These are phyloP conservation scores for Plenodomus tracheiphilus DNA, from an alignment of 2,329 filamentous ascomycete species.

Conservation along the genomic window DNA sequence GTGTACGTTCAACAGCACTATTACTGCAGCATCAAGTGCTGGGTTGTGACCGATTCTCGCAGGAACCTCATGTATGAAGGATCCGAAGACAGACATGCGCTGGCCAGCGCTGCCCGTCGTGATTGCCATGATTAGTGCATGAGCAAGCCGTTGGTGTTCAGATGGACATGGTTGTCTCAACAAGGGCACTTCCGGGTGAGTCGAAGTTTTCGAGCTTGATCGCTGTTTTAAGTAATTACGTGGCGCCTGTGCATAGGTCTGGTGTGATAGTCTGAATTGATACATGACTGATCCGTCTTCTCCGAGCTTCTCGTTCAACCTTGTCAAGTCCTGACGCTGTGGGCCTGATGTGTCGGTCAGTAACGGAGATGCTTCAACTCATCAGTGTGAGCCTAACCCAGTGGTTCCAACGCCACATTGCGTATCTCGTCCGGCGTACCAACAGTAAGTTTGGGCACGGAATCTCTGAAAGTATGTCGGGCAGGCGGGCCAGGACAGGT, in stretches of 20 bases:
- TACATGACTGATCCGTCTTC: constrained; percentile 31
- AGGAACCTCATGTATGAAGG: constrained; percentile 37
- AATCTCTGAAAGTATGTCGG: constrained; percentile 38
- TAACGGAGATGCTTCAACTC: neutral
- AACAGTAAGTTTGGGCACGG: constrained; percentile 22
- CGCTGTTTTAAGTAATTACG: constrained; percentile 9
- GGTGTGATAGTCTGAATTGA: constrained; percentile 33
- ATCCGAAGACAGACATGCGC: constrained; percentile 36
- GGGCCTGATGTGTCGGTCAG: constrained; percentile 14
- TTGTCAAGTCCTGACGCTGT: constrained; percentile 18
- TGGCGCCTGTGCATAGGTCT: neutral
- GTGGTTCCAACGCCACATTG: no score
- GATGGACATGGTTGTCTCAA: constrained; percentile 29
- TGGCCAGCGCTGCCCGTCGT: constrained; percentile 32
- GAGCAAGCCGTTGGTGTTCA: constrained; percentile 30
- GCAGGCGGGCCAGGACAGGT: constrained; percentile 39
- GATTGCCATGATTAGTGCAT: constrained; percentile 30
- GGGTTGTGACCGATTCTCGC: constrained; percentile 35
- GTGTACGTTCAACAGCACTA: constrained; percentile 34
- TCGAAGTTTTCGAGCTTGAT: constrained; percentile 16
- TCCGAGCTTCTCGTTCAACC: constrained; percentile 29
- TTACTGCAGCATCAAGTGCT: constrained; percentile 37
- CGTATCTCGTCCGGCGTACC: constrained; percentile 1
- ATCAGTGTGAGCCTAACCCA: no score
- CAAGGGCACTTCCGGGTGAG: constrained; percentile 19